Percentiles rank a stretch among this genome's conserved stretches.
These are phyloP conservation scores for Phyllosticta ampelicida DNA, from an alignment of 2,329 filamentous ascomycete species.

Conservation along the genomic window DNA sequence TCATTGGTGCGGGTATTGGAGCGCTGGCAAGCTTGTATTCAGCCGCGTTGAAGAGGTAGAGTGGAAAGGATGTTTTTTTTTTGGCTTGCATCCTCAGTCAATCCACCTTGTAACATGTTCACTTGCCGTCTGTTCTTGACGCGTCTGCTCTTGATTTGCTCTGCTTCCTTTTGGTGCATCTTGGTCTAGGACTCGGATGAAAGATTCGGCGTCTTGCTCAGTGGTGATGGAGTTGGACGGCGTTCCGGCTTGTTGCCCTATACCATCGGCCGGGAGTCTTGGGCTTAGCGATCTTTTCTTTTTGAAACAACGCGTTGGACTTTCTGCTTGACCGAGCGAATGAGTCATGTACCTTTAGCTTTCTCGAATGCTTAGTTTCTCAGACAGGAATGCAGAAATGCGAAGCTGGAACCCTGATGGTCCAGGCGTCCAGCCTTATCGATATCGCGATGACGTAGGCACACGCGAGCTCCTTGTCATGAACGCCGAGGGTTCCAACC, in stretches of 20 bases:
- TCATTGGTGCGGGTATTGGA: constrained; percentile 59
- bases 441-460: constrained; percentile 8
- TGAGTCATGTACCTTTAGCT: not conserved
- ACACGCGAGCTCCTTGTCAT: not conserved
- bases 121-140: not conserved
- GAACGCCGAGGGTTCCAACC: too few species aligned
- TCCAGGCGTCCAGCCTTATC: not conserved
- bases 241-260: constrained; percentile 14
- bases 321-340: not conserved
- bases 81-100: not conserved
- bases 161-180: not conserved
- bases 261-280: constrained; percentile 10
- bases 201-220: not conserved
- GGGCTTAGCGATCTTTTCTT: not conserved
- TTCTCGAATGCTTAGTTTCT: not conserved
- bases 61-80: not conserved
- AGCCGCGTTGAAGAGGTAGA: constrained; percentile 54
- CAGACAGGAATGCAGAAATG: too few species aligned
- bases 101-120: not conserved
- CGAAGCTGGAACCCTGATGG: not conserved
- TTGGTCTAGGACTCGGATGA: not conserved
- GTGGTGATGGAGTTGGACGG: constrained; percentile 14
- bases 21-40: constrained; percentile 64
- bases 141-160: not conserved
- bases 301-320: not conserved